These are phyloP conservation scores for Chlorophyllum brunneum DNA, from an alignment of 768 basidiomycete species.

Conservation along the genomic window DNA sequence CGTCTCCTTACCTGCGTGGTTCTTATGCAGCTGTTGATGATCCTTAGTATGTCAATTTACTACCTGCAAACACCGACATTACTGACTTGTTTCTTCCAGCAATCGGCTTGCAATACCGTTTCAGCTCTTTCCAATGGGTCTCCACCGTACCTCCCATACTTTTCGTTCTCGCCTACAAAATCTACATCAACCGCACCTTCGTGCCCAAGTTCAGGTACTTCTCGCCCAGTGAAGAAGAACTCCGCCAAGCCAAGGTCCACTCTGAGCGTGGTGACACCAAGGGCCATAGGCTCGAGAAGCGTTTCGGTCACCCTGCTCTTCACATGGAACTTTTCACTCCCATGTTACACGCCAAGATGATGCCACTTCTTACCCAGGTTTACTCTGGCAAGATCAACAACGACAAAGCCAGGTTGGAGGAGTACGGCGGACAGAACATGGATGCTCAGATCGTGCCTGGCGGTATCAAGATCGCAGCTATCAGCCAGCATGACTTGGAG, in stretches of 20 bases:
- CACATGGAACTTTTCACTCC: slow-evolving; percentile 84
- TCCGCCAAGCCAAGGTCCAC: slow-evolving; percentile 69
- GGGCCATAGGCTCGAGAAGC: slow-evolving; percentile 75
- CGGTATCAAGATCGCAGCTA: slow-evolving; percentile 79
- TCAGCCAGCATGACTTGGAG: slow-evolving; percentile 77
- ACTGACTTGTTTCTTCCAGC: slow-evolving; percentile 39
- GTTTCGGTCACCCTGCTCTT: slow-evolving; percentile 94
- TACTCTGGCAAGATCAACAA: slow-evolving; percentile 69
- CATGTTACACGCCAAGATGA: slow-evolving; percentile 84
- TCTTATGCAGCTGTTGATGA: slow-evolving; percentile 85
- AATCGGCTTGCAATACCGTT: slow-evolving; percentile 78
- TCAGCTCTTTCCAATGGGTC: slow-evolving; percentile 74
- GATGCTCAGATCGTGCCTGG: slow-evolving; percentile 72
- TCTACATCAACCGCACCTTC: slow-evolving; percentile 72
- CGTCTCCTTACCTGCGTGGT: slow-evolving; percentile 74
- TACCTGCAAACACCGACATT: neutral
- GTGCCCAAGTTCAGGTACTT: slow-evolving; percentile 74
- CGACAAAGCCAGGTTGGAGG: slow-evolving; percentile 63
- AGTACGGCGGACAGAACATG: slow-evolving; percentile 76
- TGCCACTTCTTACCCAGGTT: slow-evolving; percentile 70
- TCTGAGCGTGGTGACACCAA: slow-evolving; percentile 72
- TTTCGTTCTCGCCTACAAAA: slow-evolving; percentile 77
- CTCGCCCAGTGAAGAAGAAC: slow-evolving; percentile 77
- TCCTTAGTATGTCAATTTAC: slow-evolving; percentile 63
- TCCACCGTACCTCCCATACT: slow-evolving; percentile 85